Conservation (phyloP, 768 basidiomycete genomes). For the Rubroboletus pulcherrimus region DNA sequence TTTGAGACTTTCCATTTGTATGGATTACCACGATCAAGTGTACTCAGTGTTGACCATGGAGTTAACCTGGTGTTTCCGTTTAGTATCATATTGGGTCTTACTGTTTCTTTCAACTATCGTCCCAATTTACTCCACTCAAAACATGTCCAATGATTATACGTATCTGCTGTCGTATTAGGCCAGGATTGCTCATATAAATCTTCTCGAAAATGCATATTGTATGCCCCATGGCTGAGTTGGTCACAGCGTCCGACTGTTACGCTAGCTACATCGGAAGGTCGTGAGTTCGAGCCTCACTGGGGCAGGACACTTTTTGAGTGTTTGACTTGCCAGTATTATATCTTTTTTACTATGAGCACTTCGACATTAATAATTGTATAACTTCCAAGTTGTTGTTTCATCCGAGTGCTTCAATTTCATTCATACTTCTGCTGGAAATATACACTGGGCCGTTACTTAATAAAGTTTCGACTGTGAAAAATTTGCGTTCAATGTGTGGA, state of each 20-base stretch:
- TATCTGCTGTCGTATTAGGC: too few relatives aligned
- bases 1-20: background rate
- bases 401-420: too few relatives aligned
- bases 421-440: too few relatives aligned
- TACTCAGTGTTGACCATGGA: background rate
- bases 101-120: background rate
- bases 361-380: too few relatives aligned
- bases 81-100: background rate
- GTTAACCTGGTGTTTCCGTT: background rate
- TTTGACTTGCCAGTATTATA: too few relatives aligned
- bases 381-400: too few relatives aligned
- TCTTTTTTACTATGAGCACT: too few relatives aligned
- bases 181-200: accelerated
- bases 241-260: constrained; percentile 77
- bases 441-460: too few relatives aligned
- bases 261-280: constrained; percentile 51
- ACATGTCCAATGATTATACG: too few relatives aligned
- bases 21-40: background rate
- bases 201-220: background rate
- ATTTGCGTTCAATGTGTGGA: background rate
- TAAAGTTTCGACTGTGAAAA: too few relatives aligned
- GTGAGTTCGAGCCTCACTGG: constrained; percentile 68
- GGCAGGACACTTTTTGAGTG: constrained; percentile 33
- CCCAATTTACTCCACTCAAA: background rate
- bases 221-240: constrained; percentile 79